Conservation (phyloP, 768 basidiomycete genomes). For the Leucogyrophana mollusca region DNA sequence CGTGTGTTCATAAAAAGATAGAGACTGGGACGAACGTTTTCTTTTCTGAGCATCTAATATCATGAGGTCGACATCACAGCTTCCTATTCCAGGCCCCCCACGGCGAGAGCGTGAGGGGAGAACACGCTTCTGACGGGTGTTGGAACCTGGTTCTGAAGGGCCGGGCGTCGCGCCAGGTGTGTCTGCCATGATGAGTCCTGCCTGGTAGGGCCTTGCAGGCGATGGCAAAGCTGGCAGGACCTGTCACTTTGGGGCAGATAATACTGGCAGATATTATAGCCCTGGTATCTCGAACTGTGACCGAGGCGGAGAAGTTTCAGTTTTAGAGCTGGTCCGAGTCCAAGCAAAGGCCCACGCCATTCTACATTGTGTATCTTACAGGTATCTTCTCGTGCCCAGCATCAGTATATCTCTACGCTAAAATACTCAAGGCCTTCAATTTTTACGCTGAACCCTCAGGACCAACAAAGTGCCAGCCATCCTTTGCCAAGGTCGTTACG, state of each 20-base stretch:
- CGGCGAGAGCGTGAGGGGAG: constrained; percentile 79
- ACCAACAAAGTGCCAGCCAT: constrained; percentile 57
- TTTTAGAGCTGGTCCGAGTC: too few relatives aligned
- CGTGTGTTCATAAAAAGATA: constrained; percentile 8
- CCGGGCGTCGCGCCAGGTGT: constrained; percentile 31
- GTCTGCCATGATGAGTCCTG: constrained; percentile 28
- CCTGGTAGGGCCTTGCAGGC: constrained; percentile 3
- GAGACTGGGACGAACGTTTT: constrained; percentile 53
- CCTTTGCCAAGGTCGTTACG: constrained; percentile 38
- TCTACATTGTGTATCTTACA: too few relatives aligned
- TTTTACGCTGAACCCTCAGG: too few relatives aligned
- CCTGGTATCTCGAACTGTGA: too few relatives aligned
- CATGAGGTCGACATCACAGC: constrained; percentile 76
- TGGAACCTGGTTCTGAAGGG: constrained; percentile 25
- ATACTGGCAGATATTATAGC: too few relatives aligned
- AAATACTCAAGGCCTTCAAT: too few relatives aligned
- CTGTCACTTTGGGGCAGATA: too few relatives aligned
- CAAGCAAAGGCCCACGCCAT: too few relatives aligned
- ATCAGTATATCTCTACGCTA: too few relatives aligned
- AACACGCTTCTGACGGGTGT: constrained; percentile 70
- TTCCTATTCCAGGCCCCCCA: constrained; percentile 79
- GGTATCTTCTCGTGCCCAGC: too few relatives aligned
- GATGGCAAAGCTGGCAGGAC: not conserved
- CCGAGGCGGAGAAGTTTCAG: too few relatives aligned
- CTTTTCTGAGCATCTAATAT: constrained; percentile 79